Evolutionary conservation across 2,329 filamentous ascomycete genomes (phyloP).

Genomic region (Fusarium fujikuroi): DNA sequence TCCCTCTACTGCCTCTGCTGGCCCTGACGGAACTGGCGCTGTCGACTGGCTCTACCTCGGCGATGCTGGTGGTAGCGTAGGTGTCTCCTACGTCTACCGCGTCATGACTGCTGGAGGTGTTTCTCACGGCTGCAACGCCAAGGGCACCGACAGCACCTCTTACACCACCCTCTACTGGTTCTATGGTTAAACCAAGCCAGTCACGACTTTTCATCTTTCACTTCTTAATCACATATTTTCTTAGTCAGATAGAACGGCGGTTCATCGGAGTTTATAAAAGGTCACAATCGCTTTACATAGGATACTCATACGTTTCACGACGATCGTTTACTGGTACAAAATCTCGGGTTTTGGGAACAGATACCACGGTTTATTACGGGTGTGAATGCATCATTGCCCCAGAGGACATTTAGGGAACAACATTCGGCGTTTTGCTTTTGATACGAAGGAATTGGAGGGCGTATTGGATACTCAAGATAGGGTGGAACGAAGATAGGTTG

Average conservation of each 20-base stretch:
- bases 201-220: not conserved
- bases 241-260: constrained; percentile 31
- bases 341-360: constrained; percentile 28
- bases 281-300: constrained; percentile 35
- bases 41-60: constrained; percentile 66
- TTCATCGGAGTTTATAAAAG: constrained; percentile 39
- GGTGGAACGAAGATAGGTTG: not conserved
- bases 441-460: not conserved
- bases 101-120: constrained; percentile 65
- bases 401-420: constrained; percentile 18
- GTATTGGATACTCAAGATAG: not conserved
- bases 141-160: constrained; percentile 61
- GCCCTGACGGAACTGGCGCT: constrained; percentile 60
- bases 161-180: constrained; percentile 71
- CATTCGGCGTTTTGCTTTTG: constrained; percentile 22
- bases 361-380: constrained; percentile 36
- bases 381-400: constrained; percentile 4
- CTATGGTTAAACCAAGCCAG: constrained; percentile 51
- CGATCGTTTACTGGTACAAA: constrained; percentile 31
- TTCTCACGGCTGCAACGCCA: constrained; percentile 55
- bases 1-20: constrained; percentile 59
- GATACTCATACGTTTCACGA: constrained; percentile 34
- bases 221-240: constrained; percentile 34
- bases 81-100: constrained; percentile 61
- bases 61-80: constrained; percentile 53